Evolutionary conservation across 73 alveolate genomes (phyloP).

Genomic region (Effrenium voratum): DNA sequence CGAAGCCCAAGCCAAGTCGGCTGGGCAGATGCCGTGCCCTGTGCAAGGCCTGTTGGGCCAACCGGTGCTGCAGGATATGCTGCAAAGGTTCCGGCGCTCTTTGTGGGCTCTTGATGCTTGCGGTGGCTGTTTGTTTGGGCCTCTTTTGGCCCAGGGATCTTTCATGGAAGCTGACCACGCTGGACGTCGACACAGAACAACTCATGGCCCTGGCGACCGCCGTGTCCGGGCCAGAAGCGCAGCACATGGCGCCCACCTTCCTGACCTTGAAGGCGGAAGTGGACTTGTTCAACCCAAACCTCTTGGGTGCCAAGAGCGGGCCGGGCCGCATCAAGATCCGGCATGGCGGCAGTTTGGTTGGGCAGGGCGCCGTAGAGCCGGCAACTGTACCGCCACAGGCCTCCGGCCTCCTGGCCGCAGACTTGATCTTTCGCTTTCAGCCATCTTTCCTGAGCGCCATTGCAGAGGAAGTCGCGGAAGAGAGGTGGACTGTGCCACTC

Average conservation of each 20-base stretch:
- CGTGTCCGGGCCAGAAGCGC: not conserved
- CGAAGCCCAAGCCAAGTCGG: too few relatives aligned
- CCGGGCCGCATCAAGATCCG: not conserved
- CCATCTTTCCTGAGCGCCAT: not conserved
- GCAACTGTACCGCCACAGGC: constrained; percentile 39
- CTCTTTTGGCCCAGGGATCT: constrained; percentile 69
- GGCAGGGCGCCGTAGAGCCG: not conserved
- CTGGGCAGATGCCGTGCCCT: too few relatives aligned
- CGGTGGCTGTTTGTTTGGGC: not conserved
- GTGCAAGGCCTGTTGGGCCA: too few relatives aligned
- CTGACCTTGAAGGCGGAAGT: constrained; percentile 29
- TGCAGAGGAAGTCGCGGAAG: not conserved
- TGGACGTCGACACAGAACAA: constrained; percentile 9
- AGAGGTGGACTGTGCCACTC: not conserved
- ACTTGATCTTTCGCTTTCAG: constrained; percentile 24
- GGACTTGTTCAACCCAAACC: constrained; percentile 43
- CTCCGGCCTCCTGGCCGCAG: not conserved
- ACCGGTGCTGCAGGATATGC: constrained; percentile 19
- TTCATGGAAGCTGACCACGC: not conserved
- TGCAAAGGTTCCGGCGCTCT: not conserved
- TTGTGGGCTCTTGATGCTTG: not conserved
- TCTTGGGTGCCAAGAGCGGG: constrained; percentile 5
- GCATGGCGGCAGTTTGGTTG: not conserved
- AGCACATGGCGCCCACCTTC: not conserved
- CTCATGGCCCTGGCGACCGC: constrained; percentile 50